Evolutionary conservation across 306 rosid species (phyloP), one percentile per base, ranked within the genome.

Genomic region (Elaeagnus macrophylla): DNA sequence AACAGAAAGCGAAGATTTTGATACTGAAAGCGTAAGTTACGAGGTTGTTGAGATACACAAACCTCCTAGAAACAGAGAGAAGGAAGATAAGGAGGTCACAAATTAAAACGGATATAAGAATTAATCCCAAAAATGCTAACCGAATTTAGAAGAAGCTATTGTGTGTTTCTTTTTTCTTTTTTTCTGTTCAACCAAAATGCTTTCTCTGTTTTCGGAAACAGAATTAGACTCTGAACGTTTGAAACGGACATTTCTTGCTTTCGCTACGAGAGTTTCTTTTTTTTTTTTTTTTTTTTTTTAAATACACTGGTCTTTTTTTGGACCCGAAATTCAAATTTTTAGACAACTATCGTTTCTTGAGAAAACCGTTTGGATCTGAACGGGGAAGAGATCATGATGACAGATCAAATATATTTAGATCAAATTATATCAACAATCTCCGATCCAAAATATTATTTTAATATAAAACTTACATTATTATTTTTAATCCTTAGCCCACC

Each of bases 41-140:
- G 78, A 79, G 77, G 83, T 25, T 25, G 32, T 25, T 25, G 32
- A 43, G 54, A 37, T 50, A 45, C 67, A 84, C 75, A 69, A 79
- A 66, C 75, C 75, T 67, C 77, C 73, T 61, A 10, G 15, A 62
- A 39, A 58, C 17, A 59, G 32, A 54, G 69, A 68, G 10, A 57
- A 13, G 6, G 39, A 51, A 60, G 67, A 45, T 18, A 10, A 39
- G 20, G 37, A 17, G 9, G 12, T 18, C 45, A n/a, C 45, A 51
- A 52, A 25, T 25, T 3, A 25, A 25, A 25, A 5, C 32, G 32
- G 32, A 1, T 25, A 25, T 25, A 25, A 25, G 32, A 25, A 2
- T 25, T 25, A 3, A 25, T 25, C 47, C 46, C 46, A 37, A 61
- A 66, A 39, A 53, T 62, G 35, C 43, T 48, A 32, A 45, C 62